phyloP scores from a whole-genome alignment of 192 early-diverging fungal genomes.

The Backusella macrospora region DNA sequence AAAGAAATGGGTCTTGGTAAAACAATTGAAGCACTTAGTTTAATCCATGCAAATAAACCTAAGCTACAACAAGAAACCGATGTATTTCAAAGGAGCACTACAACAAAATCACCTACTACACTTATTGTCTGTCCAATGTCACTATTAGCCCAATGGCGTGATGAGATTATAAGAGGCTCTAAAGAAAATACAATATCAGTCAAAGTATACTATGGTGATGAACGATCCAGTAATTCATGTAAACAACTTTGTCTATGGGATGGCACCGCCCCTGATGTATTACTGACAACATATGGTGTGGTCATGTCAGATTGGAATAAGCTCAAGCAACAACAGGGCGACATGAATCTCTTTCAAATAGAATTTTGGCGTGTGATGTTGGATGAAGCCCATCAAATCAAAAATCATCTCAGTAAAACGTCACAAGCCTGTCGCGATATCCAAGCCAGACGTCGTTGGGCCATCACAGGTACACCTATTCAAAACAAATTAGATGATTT shows the following conservation, averaged over 20 bases:
- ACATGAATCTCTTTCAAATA: slow-evolving; percentile 56
- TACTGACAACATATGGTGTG: slow-evolving; percentile 57
- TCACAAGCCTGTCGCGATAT: slow-evolving; percentile 74
- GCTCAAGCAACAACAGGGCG: not conserved
- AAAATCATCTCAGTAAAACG: slow-evolving; percentile 74
- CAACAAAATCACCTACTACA: slow-evolving; percentile 46
- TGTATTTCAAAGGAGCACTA: slow-evolving; percentile 20
- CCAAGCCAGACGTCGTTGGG: slow-evolving; percentile 77
- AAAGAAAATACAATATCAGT: slow-evolving; percentile 40
- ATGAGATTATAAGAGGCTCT: slow-evolving; percentile 50
- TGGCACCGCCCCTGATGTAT: slow-evolving; percentile 47
- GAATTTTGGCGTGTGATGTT: slow-evolving; percentile 89
- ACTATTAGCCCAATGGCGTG: slow-evolving; percentile 56
- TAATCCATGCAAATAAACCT: slow-evolving; percentile 50
- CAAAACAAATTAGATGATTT: slow-evolving; percentile 80
- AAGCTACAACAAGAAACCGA: slow-evolving; percentile 26
- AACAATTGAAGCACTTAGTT: slow-evolving; percentile 61
- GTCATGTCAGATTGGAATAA: slow-evolving; percentile 45
- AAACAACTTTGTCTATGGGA: slow-evolving; percentile 40
- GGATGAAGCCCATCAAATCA: slow-evolving; percentile 95
- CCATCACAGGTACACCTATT: slow-evolving; percentile 93
- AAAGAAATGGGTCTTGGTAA: slow-evolving; percentile 61
- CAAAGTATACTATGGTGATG: slow-evolving; percentile 52
- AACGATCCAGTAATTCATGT: slow-evolving; percentile 30
- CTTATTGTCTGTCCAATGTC: slow-evolving; percentile 59